Evolutionary conservation across 495 filamentous ascomycete species (phyloP), one percentile per base, ranked within the genome.

Genomic region (Physcia stellaris): DNA sequence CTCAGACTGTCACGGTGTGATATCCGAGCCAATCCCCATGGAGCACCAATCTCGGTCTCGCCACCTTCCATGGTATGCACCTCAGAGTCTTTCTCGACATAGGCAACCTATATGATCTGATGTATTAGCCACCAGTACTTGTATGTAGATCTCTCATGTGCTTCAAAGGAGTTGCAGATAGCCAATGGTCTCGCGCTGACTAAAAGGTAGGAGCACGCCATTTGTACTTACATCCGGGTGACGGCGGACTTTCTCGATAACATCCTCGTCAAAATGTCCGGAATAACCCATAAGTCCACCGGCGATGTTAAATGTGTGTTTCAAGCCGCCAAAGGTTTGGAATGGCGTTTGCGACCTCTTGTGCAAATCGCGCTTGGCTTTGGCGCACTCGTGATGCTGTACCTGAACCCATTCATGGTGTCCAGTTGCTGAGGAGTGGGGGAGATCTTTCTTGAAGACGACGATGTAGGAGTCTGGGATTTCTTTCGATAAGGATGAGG

Each of bases 191-290:
- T n/a, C n/a, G n/a, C n/a, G n/a, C n/a, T n/a, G n/a, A n/a, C n/a
- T n/a, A n/a, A n/a, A n/a, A n/a, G n/a, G n/a, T n/a, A n/a, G n/a
- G n/a, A n/a, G n/a, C n/a, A n/a, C n/a, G n/a, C n/a, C n/a, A n/a
- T n/a, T n/a, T n/a, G n/a, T n/a, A n/a, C 86, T 90, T 64, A 99
- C 92, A 77, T 96, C 92, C 43, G 92, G 88, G 57, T 96, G 87
- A 51, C 77, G 79, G 53, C 92, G 84, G 59, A 99, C 81, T 68
- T 86, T 73, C 67, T 94, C 87, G 49, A 99, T 87, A 43, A 80
- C 73, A 35, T 77, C 71, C 47, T 95, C 86, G 62, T 92, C 85
- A 59, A 99, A 99, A 63, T 95, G 82, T 44, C 92, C 92, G 26
- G 87, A 77, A 62, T 99, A 99, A 42, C 92, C 92, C 32, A 90